Percentiles rank a stretch among this genome's conserved stretches.
Evolutionary conservation across 1,139 yeast genomes (phyloP).

Genomic region (Zygotorulaspora mrakii): DNA sequence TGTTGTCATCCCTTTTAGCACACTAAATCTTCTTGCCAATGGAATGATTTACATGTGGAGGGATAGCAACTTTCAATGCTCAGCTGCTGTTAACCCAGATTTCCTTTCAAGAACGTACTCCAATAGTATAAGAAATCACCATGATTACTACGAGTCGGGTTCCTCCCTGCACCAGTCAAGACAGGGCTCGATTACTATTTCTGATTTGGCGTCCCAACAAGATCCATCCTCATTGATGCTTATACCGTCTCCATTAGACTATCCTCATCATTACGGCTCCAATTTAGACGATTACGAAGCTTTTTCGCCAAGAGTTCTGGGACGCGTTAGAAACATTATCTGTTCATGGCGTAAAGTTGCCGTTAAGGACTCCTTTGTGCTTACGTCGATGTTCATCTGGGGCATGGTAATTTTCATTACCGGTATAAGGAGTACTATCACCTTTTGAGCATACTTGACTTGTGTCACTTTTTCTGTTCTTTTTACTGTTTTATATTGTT

Average conservation of each 20-base stretch:
- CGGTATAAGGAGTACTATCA: constrained; percentile 14
- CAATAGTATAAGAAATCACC: constrained; percentile 5
- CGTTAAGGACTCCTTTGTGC: constrained; percentile 15
- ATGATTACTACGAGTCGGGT: constrained; percentile 13
- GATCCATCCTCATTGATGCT: constrained; percentile 10
- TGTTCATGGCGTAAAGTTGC: constrained; percentile 19
- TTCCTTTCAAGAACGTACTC: constrained; percentile 2
- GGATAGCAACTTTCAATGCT: constrained; percentile 20
- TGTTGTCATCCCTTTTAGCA: constrained; percentile 28
- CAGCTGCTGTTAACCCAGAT: constrained; percentile 7
- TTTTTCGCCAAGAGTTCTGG: constrained; percentile 8
- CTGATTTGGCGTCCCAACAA: constrained; percentile 5
- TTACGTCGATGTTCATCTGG: constrained; percentile 21
- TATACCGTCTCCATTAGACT: constrained; percentile 8
- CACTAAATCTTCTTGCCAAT: constrained; percentile 23
- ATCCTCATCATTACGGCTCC: constrained; percentile 11
- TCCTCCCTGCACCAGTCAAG: constrained; percentile 14
- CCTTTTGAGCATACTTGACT: background rate
- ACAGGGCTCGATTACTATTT: constrained; percentile 8
- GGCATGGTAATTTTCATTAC: constrained; percentile 13
- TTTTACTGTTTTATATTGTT: background rate
- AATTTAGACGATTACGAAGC: constrained; percentile 9
- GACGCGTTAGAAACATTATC: constrained; percentile 11
- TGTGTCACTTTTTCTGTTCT: no score
- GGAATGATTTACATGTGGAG: constrained; percentile 26